Base-by-base conservation (phyloP, 2,329 filamentous ascomycete species). In the Talaromyces marneffei region DNA sequence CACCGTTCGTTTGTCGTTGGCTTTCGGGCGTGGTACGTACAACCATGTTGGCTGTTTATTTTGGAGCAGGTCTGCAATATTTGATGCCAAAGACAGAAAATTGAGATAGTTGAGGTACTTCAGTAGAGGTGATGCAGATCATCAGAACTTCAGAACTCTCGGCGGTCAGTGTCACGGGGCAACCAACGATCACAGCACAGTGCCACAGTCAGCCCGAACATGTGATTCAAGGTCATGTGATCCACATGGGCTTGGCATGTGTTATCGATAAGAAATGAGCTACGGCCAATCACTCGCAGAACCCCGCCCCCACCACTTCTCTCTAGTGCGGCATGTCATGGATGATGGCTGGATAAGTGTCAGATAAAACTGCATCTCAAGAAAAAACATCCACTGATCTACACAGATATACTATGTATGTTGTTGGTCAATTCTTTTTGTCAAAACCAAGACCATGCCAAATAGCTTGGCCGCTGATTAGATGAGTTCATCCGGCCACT, bases 31-130 rank as follows among this genome's bases (percentile, higher is more conserved):
- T 16, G 4, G 20, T 87, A 75, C 75, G 68, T 67, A 76, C 75
- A 66, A 79, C 77, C 77, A 78, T 79, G 59, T 60, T 73, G 71
- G 66, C 65, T 48, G 63, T 55, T 2, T 9, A 33, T 25, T n/a
- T n/a, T n/a, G n/a, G n/a, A n/a, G n/a, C n/a, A n/a, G n/a, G 14
- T 33, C 18, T 55, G 52, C n/a, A 29, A 52, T 52, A 35, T 52
- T 27, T 12, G 48, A 52, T 33, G 48, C n/a, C 10, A 20, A 31
- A 20, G 18, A 23, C 44, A 31, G 4, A 29, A 18, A n/a, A 12
- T n/a, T 23, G 44, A 50, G 25, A 29, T 25, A 46, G 20, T 18
- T 31, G 27, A 52, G 16, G 27, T 52, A 37, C 29, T 56, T 16
- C 31, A 37, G 33, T 40, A 20, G 35, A 18, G 18, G 12, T 57